phyloP scores from a whole-genome alignment of 176 grass and related monocot genomes.

The Oryza nivara region DNA sequence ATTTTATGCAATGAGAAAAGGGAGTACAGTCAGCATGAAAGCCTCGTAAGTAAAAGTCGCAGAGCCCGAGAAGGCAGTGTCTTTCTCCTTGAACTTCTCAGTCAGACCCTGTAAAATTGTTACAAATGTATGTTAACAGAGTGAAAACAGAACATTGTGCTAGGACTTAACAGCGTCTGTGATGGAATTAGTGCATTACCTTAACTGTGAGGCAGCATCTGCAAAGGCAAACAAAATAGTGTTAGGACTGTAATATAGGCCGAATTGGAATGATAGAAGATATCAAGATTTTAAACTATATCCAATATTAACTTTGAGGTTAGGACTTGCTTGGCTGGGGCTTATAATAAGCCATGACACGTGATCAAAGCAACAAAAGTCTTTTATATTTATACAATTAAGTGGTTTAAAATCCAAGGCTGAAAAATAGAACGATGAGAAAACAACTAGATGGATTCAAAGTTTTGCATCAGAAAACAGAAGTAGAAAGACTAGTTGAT shows the following conservation, averaged over 20 bases:
- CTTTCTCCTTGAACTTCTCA: slow-evolving; percentile 97
- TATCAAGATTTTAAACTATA: background rate
- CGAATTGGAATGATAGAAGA: background rate
- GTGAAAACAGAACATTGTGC: background rate
- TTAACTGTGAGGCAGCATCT: slow-evolving; percentile 99
- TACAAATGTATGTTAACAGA: slow-evolving; percentile 2
- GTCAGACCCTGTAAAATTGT: slow-evolving; percentile 76
- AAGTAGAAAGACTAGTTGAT: background rate
- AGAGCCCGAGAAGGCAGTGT: slow-evolving; percentile 61
- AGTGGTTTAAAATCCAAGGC: too few relatives aligned
- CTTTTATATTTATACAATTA: too few relatives aligned
- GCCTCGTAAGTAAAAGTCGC: slow-evolving; percentile 86
- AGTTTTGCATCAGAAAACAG: slow-evolving; percentile 6
- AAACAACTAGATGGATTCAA: too few relatives aligned
- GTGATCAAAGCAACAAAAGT: too few relatives aligned
- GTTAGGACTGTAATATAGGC: background rate
- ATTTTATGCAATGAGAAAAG: slow-evolving; percentile 74
- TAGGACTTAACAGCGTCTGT: background rate
- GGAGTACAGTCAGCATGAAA: slow-evolving; percentile 87
- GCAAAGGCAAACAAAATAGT: slow-evolving; percentile 23
- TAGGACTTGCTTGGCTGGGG: too few relatives aligned
- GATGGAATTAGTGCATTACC: slow-evolving; percentile 42
- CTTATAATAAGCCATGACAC: too few relatives aligned
- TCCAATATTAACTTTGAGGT: background rate
- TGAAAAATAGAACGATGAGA: too few relatives aligned